Evolutionary conservation across 73 alveolate species (phyloP).

Genomic region (Tetrahymena malaccensis): DNA sequence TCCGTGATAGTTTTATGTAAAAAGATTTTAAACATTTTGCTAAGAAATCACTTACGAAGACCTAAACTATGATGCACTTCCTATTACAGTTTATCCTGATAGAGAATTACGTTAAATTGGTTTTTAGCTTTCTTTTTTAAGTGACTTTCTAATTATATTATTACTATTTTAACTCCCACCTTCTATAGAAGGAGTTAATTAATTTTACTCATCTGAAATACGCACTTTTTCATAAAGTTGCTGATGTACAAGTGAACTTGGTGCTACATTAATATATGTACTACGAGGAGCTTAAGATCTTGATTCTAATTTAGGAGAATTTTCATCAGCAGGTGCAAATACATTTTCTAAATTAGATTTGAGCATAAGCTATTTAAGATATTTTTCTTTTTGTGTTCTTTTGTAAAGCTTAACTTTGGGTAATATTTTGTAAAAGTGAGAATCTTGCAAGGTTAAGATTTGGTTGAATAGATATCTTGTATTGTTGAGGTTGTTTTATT

Average conservation of each 20-base stretch:
- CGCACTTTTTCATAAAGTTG: background rate
- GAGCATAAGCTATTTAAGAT: background rate
- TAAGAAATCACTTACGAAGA: background rate
- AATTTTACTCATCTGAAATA: background rate
- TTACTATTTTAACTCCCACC: background rate
- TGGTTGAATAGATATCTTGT: background rate
- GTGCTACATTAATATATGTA: background rate
- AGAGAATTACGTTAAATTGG: background rate
- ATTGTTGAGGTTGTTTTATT: background rate
- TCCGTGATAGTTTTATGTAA: background rate
- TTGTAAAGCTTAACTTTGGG: background rate
- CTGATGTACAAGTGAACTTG: background rate
- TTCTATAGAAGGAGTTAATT: background rate
- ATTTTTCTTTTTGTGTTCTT: background rate
- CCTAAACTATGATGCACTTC: background rate
- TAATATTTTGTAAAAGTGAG: background rate
- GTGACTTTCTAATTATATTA: background rate
- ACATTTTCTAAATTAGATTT: background rate
- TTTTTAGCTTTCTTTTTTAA: background rate
- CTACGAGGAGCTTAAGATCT: background rate
- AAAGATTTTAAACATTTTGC: background rate
- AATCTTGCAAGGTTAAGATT: background rate
- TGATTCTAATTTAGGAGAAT: background rate
- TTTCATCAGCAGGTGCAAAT: background rate
- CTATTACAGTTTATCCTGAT: background rate